Evolutionary conservation across 1,284 basidiomycete species (phyloP).

Genomic region (Inonotus obliquus): DNA sequence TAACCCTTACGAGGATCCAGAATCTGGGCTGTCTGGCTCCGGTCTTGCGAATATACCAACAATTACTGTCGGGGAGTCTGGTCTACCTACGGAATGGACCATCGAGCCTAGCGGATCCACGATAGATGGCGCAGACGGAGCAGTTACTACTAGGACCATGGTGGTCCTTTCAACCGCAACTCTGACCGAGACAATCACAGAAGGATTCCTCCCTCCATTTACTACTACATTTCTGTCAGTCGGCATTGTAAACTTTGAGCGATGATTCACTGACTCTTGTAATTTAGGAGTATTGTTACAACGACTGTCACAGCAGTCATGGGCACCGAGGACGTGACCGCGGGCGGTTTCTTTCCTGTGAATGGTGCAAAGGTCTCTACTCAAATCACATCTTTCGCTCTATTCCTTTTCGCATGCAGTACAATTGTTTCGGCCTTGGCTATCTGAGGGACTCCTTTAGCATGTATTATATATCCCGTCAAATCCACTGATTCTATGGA

Average conservation of each 20-base stretch:
- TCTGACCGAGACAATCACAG: conserved; percentile 8
- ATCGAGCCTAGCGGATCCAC: conserved; percentile 15
- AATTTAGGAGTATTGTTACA: conserved; percentile 5
- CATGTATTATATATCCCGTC: background rate
- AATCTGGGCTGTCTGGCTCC: conserved; percentile 21
- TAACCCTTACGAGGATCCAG: conserved; percentile 20
- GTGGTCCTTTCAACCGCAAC: conserved; percentile 15
- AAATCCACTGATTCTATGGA: background rate
- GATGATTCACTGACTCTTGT: background rate
- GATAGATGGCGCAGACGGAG: conserved; percentile 6
- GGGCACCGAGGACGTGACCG: conserved; percentile 12
- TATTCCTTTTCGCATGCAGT: background rate
- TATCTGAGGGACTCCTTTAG: background rate
- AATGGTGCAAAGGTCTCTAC: conserved; percentile 3
- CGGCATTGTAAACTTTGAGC: background rate
- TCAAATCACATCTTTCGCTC: background rate
- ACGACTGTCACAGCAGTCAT: conserved; percentile 17
- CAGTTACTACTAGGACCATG: conserved; percentile 15
- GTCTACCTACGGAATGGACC: conserved; percentile 18
- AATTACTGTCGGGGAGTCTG: conserved; percentile 17
- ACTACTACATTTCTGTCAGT: conserved; percentile 13
- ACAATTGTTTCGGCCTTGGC: background rate
- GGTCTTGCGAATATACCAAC: conserved; percentile 2
- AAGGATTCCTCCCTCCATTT: background rate
- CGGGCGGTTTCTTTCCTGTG: conserved; percentile 19